phyloP scores from a whole-genome alignment of 805 yeast species.

The Candida peoriensis region DNA sequence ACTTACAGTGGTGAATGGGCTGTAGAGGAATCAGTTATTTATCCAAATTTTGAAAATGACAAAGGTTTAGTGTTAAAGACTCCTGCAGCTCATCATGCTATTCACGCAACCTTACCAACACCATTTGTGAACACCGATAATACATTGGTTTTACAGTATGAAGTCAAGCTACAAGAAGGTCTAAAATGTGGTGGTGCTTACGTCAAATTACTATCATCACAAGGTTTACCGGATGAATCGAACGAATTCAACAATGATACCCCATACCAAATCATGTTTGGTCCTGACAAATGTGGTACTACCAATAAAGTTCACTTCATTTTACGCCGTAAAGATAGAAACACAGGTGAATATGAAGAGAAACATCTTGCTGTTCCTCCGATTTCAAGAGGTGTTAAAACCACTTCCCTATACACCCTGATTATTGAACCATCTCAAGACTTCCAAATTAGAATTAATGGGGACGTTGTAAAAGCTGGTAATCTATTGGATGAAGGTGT shows the following conservation, averaged over 20 bases:
- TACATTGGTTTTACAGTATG: slow-evolving; percentile 82
- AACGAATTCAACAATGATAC: slow-evolving; percentile 56
- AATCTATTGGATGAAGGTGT: slow-evolving; percentile 48
- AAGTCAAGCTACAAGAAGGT: slow-evolving; percentile 77
- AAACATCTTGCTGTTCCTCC: slow-evolving; percentile 68
- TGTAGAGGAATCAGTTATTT: slow-evolving; percentile 54
- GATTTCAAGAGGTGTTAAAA: slow-evolving; percentile 41
- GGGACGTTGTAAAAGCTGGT: slow-evolving; percentile 68
- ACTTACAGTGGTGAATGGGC: slow-evolving; percentile 73
- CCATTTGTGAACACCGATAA: slow-evolving; percentile 56
- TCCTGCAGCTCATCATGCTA: slow-evolving; percentile 79
- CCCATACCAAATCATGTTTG: slow-evolving; percentile 86
- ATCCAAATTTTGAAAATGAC: slow-evolving; percentile 61
- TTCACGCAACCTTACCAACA: slow-evolving; percentile 54
- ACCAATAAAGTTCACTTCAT: slow-evolving; percentile 79
- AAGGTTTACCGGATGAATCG: slow-evolving; percentile 31
- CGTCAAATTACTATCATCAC: slow-evolving; percentile 59
- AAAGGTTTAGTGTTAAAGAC: slow-evolving; percentile 72
- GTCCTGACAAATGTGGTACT: slow-evolving; percentile 87
- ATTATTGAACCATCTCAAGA: slow-evolving; percentile 59
- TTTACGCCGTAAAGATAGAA: slow-evolving; percentile 51
- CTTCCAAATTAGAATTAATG: slow-evolving; percentile 80
- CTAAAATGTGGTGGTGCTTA: slow-evolving; percentile 88
- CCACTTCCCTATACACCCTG: slow-evolving; percentile 71
- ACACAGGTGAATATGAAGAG: slow-evolving; percentile 55